Evolutionary conservation across 495 filamentous ascomycete species (phyloP).

Genomic region (Beverwykella pulmonaria): DNA sequence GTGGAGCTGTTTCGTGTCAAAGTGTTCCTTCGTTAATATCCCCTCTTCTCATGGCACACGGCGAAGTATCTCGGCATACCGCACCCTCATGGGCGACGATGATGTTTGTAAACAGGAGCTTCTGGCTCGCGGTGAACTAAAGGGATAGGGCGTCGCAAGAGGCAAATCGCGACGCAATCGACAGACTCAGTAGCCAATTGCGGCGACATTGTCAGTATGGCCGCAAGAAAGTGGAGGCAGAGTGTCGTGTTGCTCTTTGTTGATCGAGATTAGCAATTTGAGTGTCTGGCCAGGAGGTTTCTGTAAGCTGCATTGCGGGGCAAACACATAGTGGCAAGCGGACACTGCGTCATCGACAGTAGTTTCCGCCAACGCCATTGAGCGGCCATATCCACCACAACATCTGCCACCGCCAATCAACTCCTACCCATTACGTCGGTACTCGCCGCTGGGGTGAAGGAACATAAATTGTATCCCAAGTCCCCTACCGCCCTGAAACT

Average conservation of each 20-base stretch:
- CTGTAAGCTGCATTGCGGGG: slow-evolving; percentile 1
- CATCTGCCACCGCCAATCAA: background rate
- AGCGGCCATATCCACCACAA: background rate
- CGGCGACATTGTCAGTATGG: background rate
- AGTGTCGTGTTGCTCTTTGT: background rate
- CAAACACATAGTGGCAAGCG: background rate
- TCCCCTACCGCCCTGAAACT: background rate
- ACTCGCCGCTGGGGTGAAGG: background rate
- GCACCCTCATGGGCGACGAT: too few relatives aligned
- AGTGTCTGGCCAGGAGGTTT: background rate
- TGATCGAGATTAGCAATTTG: slow-evolving; percentile 1
- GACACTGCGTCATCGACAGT: background rate
- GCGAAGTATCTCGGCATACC: too few relatives aligned
- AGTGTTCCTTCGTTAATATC: too few relatives aligned
- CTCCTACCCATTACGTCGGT: background rate
- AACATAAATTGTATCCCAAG: background rate
- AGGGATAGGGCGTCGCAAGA: background rate
- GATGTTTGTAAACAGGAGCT: too few relatives aligned
- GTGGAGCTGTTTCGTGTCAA: too few relatives aligned
- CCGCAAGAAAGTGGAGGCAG: background rate
- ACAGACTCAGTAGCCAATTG: background rate
- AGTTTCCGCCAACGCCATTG: background rate
- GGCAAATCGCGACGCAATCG: background rate
- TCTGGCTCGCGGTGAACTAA: background rate
- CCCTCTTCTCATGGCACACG: too few relatives aligned